Base-by-base conservation (phyloP, 2,329 filamentous ascomycete genomes). In the Fusarium sp. region DNA sequence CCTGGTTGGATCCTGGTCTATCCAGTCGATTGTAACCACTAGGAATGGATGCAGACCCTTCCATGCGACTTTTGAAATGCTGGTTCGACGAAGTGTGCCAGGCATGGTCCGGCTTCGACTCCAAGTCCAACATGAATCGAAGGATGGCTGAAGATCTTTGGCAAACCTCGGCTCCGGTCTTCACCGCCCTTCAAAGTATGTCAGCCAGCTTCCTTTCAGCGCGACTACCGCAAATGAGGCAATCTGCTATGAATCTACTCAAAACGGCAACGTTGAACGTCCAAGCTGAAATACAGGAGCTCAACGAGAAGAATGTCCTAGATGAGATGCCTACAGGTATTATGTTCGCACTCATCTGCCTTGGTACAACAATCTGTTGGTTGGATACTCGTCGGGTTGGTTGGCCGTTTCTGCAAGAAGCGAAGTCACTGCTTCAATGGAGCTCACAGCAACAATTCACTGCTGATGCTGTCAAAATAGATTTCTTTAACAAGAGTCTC, bases 11-110 rank as follows among this genome's bases (percentile, higher is more conserved):
- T 12, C 18, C 3, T 15, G 7, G n/a, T 8, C 7, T 26, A 8
- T 5, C n/a, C 2, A 6, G 12, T 9, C 50, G 1, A 6, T 0
- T 20, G 0, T 32, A 8, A 6, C 18, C 9, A 26, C 6, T 4
- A 3, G 18, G 13, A 2, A 12, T 8, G 4, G 10, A 26, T 7
- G 3, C 50, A 22, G n/a, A 26, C 3, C 11, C 32, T 8, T 6
- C 50, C 3, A 36, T 8, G 3, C n/a, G 50, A 2, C 50, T 53
- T 17, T 18, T 53, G 0, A 53, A 36, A 15, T 36, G 30, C 15
- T 53, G 50, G 50, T 53, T 53, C 5, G 32, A 53, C 0, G 50
- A 53, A 53, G n/a, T 53, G 9, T 53, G 50, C 2, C 50, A 32
- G 3, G 32, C n/a, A 3, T 53, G 50, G 50, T 53, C 50, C 6